These are phyloP conservation scores for Ulvella scutata DNA, from an alignment of 139 green algal genomes.

Conservation along the genomic window DNA sequence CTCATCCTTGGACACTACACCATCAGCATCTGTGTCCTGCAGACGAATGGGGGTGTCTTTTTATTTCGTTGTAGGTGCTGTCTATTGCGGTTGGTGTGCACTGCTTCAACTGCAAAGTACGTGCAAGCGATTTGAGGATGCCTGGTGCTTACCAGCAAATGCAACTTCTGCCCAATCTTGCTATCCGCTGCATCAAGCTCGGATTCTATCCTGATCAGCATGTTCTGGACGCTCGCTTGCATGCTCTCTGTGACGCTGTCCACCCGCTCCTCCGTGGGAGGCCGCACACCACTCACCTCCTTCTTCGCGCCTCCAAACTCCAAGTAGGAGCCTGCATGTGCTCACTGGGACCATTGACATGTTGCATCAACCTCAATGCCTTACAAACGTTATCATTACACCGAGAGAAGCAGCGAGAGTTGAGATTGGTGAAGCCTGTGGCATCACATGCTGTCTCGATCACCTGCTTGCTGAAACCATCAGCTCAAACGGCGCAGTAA, in stretches of 20 bases:
- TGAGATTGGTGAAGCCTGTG: too few relatives aligned
- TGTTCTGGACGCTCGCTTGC: not conserved
- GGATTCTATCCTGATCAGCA: constrained; percentile 4
- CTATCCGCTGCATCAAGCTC: not conserved
- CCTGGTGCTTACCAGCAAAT: not conserved
- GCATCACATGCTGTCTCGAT: too few relatives aligned
- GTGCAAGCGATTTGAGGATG: not conserved
- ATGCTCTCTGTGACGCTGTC: not conserved
- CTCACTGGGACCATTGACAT: too few relatives aligned
- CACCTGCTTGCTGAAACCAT: too few relatives aligned
- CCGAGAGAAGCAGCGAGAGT: too few relatives aligned
- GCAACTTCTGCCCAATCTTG: not conserved
- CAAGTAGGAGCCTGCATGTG: not conserved
- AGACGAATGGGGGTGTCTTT: not conserved
- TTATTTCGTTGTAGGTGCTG: not conserved
- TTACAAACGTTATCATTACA: too few relatives aligned
- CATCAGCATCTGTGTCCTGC: not conserved
- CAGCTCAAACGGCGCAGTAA: too few relatives aligned
- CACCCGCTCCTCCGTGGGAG: not conserved
- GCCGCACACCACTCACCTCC: not conserved
- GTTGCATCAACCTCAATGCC: too few relatives aligned
- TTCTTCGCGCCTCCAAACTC: not conserved
- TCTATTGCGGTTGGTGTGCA: not conserved
- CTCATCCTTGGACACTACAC: not conserved
- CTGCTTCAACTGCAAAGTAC: not conserved